Percentiles rank a stretch among this genome's conserved stretches.
phyloP scores from a whole-genome alignment of 2,329 filamentous ascomycete genomes.

The Penicillium sp. region DNA sequence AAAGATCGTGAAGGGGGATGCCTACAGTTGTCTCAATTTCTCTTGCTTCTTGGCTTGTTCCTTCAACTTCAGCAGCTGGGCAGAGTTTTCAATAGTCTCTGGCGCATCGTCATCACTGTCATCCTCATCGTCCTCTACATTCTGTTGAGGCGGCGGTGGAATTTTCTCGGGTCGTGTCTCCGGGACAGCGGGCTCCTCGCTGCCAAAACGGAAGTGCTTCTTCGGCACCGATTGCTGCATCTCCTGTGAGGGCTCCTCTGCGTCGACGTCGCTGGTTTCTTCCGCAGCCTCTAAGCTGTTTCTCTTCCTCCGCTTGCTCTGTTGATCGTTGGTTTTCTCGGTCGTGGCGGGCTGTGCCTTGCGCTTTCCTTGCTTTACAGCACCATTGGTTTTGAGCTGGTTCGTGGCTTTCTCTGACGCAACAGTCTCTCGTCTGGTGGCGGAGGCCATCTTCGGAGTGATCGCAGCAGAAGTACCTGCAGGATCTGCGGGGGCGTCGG shows the following conservation, averaged over 20 bases:
- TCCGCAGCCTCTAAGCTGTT: conserved; percentile 23
- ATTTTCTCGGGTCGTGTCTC: conserved; percentile 20
- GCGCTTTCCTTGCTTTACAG: conserved; percentile 32
- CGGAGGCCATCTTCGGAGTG: conserved; percentile 35
- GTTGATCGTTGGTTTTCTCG: conserved; percentile 25
- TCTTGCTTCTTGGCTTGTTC: conserved; percentile 41
- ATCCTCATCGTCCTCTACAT: conserved; percentile 29
- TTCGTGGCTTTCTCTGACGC: conserved; percentile 13
- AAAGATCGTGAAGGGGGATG: not conserved
- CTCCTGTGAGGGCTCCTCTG: too few species aligned
- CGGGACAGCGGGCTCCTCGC: conserved; percentile 38
- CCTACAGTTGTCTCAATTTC: conserved; percentile 38
- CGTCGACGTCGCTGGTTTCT: conserved; percentile 17
- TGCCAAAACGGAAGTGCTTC: conserved; percentile 42
- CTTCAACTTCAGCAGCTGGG: conserved; percentile 39
- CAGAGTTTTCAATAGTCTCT: conserved; percentile 42
- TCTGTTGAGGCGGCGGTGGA: conserved; percentile 15
- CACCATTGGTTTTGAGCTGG: conserved; percentile 15
- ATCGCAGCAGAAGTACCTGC: conserved; percentile 15
- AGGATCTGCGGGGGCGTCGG: conserved; percentile 15
- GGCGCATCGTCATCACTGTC: conserved; percentile 43
- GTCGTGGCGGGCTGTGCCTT: conserved; percentile 27
- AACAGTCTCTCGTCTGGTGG: conserved; percentile 31
- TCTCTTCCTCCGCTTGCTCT: conserved; percentile 37
- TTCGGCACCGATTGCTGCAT: conserved; percentile 12